phyloP scores from a whole-genome alignment of 163 green algal species.

The Chlamydomonas reinhardtii region DNA sequence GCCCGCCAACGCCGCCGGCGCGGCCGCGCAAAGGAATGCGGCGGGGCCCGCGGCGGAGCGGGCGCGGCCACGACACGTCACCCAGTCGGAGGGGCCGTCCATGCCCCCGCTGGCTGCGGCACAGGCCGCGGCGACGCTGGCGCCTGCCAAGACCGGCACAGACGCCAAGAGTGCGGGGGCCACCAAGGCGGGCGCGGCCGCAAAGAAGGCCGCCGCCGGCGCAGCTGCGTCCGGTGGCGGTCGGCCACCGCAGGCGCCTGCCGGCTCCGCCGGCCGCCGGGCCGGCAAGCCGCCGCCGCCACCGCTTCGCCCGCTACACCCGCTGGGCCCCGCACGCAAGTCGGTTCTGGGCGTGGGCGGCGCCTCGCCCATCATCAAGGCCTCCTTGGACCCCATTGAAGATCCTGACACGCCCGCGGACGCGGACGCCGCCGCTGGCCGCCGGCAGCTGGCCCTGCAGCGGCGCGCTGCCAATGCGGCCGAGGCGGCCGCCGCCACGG shows the following conservation, averaged over 20 bases:
- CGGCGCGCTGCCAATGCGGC: not conserved
- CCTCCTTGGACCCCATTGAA: conserved; percentile 41
- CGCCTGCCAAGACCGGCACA: not conserved
- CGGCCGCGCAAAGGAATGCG: not conserved
- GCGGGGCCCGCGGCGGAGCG: too few species aligned
- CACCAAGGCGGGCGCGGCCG: not conserved
- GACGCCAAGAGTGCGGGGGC: not conserved
- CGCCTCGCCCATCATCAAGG: conserved; percentile 3
- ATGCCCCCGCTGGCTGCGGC: not conserved
- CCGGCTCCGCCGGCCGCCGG: too few species aligned
- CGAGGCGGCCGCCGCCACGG: not conserved
- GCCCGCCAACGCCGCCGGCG: not conserved
- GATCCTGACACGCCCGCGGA: conserved; percentile 24
- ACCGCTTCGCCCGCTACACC: too few species aligned
- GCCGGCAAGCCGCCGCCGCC: not conserved
- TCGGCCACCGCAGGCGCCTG: too few species aligned
- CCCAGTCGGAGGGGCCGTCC: not conserved
- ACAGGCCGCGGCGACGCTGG: too few species aligned
- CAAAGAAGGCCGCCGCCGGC: not conserved
- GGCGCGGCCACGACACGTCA: not conserved
- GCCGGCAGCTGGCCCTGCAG: not conserved
- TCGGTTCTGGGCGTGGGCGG: not conserved
- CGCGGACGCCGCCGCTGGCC: not conserved
- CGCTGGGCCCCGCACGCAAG: not conserved
- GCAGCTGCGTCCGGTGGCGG: too few species aligned